phyloP scores from a whole-genome alignment of 805 yeast species.

The Metschnikowia corniflorae region DNA sequence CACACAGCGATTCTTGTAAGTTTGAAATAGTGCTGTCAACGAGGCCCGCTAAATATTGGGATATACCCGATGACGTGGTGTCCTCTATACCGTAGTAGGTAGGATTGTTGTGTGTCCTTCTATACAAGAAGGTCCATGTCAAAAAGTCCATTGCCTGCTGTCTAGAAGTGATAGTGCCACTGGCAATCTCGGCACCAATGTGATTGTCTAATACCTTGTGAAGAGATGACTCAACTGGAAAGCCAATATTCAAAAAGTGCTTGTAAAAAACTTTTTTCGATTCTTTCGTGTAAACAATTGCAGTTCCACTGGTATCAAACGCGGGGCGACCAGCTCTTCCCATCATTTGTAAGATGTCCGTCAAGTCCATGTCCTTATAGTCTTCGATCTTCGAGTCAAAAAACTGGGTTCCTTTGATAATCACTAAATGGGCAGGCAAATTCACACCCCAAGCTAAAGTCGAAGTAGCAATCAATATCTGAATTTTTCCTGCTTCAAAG shows the following conservation, averaged over 20 bases:
- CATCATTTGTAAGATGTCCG: conserved; percentile 81
- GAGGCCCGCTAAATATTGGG: conserved; percentile 55
- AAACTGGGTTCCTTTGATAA: conserved; percentile 70
- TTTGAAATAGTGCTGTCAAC: conserved; percentile 68
- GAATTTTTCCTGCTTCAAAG: conserved; percentile 68
- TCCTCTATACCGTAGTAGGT: conserved; percentile 74
- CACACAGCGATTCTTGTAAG: conserved; percentile 70
- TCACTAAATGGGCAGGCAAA: conserved; percentile 43
- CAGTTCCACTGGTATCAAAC: conserved; percentile 69
- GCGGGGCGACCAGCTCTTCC: conserved; percentile 86
- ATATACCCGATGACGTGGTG: conserved; percentile 50
- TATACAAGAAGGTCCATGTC: conserved; percentile 71
- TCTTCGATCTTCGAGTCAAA: conserved; percentile 46
- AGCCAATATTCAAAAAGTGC: conserved; percentile 73
- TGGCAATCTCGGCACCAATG: conserved; percentile 74
- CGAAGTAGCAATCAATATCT: conserved; percentile 71
- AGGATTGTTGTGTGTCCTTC: conserved; percentile 75
- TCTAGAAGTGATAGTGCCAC: conserved; percentile 60
- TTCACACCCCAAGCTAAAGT: conserved; percentile 88
- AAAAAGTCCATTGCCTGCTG: conserved; percentile 73
- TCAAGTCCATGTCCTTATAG: conserved; percentile 71
- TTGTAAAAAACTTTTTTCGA: conserved; percentile 72
- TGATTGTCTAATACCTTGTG: conserved; percentile 77
- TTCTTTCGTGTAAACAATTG: conserved; percentile 69
- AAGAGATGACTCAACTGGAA: conserved; percentile 77